phyloP scores from a whole-genome alignment of 1,139 yeast species.

The Taphrina deformans region DNA sequence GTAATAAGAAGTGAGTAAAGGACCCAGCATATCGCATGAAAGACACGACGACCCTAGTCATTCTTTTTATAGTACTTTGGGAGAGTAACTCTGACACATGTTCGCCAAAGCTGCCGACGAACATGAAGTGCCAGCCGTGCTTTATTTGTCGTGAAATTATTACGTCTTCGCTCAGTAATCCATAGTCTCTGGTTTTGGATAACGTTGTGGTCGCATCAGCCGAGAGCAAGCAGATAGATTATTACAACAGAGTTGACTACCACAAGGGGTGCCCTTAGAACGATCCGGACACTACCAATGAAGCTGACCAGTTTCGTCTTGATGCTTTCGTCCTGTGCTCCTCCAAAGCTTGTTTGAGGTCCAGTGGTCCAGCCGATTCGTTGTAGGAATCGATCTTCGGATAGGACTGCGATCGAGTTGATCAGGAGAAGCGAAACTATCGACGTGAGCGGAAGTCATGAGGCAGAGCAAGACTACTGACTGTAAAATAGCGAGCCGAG shows the following conservation, averaged over 20 bases:
- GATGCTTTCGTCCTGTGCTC: constrained; percentile 25
- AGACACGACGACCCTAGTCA: too few relatives aligned
- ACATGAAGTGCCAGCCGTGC: too few relatives aligned
- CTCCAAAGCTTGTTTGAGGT: constrained; percentile 21
- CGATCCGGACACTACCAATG: constrained; percentile 27
- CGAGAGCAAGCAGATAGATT: constrained; percentile 70
- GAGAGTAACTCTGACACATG: too few relatives aligned
- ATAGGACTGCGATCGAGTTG: constrained; percentile 75
- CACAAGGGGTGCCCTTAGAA: constrained; percentile 59
- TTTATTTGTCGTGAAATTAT: too few relatives aligned
- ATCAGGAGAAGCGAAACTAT: constrained; percentile 56
- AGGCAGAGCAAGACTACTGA: constrained; percentile 42
- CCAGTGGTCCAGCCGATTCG: constrained; percentile 47
- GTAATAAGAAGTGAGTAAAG: too few relatives aligned
- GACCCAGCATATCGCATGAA: too few relatives aligned
- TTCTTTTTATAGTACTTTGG: too few relatives aligned
- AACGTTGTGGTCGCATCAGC: too few relatives aligned
- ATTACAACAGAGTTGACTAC: constrained; percentile 66
- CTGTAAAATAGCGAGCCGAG: constrained; percentile 67
- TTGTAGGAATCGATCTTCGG: constrained; percentile 78
- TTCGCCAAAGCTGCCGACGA: too few relatives aligned
- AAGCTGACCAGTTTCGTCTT: constrained; percentile 28
- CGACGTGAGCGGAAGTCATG: background rate
- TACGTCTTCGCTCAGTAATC: too few relatives aligned
- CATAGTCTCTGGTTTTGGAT: too few relatives aligned